phyloP scores from a whole-genome alignment of 441 rosid genomes.

The Corymbia calophylla region DNA sequence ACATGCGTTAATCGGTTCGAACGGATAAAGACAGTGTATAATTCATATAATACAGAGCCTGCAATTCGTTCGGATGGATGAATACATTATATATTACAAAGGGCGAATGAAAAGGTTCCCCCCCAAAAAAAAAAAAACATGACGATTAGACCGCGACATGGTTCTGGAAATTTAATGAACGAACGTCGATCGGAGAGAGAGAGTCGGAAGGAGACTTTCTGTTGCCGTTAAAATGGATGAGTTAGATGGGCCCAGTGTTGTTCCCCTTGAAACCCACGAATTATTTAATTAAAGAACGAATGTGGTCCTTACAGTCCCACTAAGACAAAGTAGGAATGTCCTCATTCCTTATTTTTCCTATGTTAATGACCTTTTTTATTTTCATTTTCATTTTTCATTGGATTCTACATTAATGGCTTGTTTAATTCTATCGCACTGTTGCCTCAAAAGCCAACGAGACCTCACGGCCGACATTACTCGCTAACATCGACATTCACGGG shows the following conservation, averaged over 20 bases:
- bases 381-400: neutral
- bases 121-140: neutral
- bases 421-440: neutral
- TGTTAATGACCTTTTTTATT: neutral
- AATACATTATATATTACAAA: neutral
- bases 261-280: neutral
- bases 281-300: neutral
- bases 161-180: neutral
- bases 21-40: neutral
- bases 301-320: neutral
- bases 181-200: neutral
- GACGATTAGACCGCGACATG: neutral
- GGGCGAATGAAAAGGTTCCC: neutral
- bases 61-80: neutral
- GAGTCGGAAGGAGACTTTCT: neutral
- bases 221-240: neutral
- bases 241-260: neutral
- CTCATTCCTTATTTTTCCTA: neutral
- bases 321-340: neutral
- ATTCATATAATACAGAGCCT: neutral
- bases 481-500: neutral
- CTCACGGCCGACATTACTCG: neutral
- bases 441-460: neutral
- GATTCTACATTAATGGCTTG: neutral
- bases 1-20: accelerated